Evolutionary conservation across 805 yeast genomes (phyloP), one percentile per base, ranked within the genome.

Genomic region (Torulaspora delbrueckii): DNA sequence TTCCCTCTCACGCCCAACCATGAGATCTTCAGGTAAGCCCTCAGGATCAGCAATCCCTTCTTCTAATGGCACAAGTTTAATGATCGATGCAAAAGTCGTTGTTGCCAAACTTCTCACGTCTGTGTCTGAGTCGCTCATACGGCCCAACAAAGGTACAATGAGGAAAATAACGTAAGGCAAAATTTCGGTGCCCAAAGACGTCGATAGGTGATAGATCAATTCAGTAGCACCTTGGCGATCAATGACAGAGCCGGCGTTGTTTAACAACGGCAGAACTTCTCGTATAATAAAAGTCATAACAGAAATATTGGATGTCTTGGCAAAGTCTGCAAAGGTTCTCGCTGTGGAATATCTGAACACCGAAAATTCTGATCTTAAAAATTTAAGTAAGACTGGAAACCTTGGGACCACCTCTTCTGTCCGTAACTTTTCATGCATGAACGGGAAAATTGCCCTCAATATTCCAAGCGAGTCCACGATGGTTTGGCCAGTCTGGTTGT

Each of bases 1-100:
- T 64, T 93, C 99, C 45, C 86, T 77, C 56, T 89, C 96, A 64
- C 97, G 84, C 7, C 96, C 97, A 53, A 74, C 86, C 49, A 93
- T 71, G 40, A 93, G 71, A 37, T 86, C 88, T 46, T 74, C 73
- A 0, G 98, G 95, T 82, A 93, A 80, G 50, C 89, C 96, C 42
- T 78, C 82, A 1, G 98, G 98, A 65, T 93, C 96, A 1, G 95
- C 89, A 30, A 93, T 90, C 62, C 98, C 99, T 6, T 96, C 95
- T 69, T 93, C 99, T 48, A 93, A 74, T 4, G 99, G 99, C 16
- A 93, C 98, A 51, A 93, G 71, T 64, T 91, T 93, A 55, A 93
- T 91, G 47, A 93, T 87, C 0, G 95, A 83, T 0, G 99, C 99
- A 75, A 93, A 93, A 0, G 99, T 87, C 0, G 96, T 88, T 0